Evolutionary conservation across 768 basidiomycete species (phyloP), one percentile per base, ranked within the genome.

Genomic region (Pleurotus citrinopileatus): DNA sequence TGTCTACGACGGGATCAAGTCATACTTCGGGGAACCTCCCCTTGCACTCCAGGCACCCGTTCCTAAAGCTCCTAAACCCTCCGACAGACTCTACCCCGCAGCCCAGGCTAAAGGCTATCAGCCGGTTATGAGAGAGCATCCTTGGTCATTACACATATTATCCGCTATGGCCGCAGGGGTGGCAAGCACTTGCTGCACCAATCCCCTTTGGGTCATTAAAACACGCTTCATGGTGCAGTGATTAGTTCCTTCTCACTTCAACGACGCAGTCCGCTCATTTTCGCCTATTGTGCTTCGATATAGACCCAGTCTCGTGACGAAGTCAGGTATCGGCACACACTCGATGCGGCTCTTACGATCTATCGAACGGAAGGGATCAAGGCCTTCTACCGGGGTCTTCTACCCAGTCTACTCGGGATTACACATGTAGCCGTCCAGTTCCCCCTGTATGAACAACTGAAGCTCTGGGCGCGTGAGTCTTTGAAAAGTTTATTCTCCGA

Each of bases 191-290:
- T 83, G 93, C 50, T 87, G 87, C 63, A 98, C 97, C 22, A 98
- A 93, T 70, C 97, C 97, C 0, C 70, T 99, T 5, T 99, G 97
- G 97, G 94, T 99, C 37, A 94, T 99, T 69, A 98, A 98, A 76
- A 98, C 96, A 20, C 85, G 97, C 25, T 98, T 98, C 73, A 98
- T 98, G 97, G 96, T 96, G 62, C 58, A 64, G 57, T 54, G 23
- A 36, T 32, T 46, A 60, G 55, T n/a, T n/a, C n/a, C n/a, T n/a
- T n/a, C n/a, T n/a, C n/a, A 42, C 34, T 42, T 50, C n/a, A 50
- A 27, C 19, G 50, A 17, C 28, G 23, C 12, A 6, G 27, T 3
- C 42, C 38, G 42, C 47, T 45, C 43, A 52, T 54, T 50, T 28
- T 42, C 43, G 47, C 57, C 29, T 59, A 52, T 61, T 60, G 53